Evolutionary conservation across 257 asterid genomes (phyloP).

Genomic region (Ocimum tenuiflorum): DNA sequence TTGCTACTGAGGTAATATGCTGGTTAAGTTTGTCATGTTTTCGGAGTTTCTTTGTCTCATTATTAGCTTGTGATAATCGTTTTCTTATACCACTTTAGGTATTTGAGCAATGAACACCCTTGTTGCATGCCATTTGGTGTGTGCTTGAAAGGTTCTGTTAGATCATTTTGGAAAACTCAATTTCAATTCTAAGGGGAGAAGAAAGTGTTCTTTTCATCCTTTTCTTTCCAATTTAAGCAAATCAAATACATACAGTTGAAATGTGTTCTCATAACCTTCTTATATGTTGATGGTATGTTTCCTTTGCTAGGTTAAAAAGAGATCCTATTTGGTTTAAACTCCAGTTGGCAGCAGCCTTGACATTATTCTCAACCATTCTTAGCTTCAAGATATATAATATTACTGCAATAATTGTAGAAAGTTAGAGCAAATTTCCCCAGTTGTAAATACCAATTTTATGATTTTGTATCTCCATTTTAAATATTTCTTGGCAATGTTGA

Average conservation of each 20-base stretch:
- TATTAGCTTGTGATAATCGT: neutral
- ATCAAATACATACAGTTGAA: neutral
- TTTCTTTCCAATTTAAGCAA: neutral
- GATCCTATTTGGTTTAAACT: neutral
- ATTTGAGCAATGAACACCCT: neutral
- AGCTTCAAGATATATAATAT: neutral
- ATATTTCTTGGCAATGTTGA: neutral
- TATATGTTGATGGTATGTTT: neutral
- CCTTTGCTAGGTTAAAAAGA: neutral
- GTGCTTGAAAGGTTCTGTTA: constrained; percentile 1
- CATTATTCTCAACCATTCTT: neutral
- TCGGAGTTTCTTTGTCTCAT: neutral
- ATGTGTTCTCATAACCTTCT: neutral
- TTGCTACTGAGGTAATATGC: constrained; percentile 86
- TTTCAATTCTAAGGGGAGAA: neutral
- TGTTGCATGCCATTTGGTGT: neutral
- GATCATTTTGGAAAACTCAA: neutral
- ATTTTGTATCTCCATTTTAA: neutral
- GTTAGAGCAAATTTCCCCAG: neutral
- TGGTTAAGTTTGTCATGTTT: neutral
- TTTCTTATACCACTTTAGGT: neutral
- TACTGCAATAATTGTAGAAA: neutral
- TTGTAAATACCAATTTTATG: neutral
- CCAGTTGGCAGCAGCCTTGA: neutral
- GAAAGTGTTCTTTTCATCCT: neutral